phyloP scores from a whole-genome alignment of 768 basidiomycete species.

The Phaffia tasmanica region DNA sequence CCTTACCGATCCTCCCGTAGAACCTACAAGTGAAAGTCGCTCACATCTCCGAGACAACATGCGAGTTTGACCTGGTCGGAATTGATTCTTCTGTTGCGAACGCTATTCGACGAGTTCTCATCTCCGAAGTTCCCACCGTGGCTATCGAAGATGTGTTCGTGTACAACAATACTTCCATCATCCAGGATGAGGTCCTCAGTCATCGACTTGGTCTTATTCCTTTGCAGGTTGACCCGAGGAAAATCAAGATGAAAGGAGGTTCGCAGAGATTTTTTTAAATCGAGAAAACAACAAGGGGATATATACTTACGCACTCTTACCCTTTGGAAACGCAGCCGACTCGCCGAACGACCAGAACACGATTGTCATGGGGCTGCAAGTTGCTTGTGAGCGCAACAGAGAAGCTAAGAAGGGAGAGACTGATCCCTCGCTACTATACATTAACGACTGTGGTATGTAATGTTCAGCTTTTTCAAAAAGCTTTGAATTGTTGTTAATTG shows the following conservation, averaged over 20 bases:
- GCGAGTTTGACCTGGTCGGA: slow-evolving; percentile 91
- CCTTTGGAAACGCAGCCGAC: slow-evolving; percentile 40
- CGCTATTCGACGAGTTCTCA: slow-evolving; percentile 78
- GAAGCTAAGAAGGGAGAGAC: slow-evolving; percentile 48
- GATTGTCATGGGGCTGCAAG: slow-evolving; percentile 66
- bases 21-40: slow-evolving; percentile 62
- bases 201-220: slow-evolving; percentile 89
- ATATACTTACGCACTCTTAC: not conserved
- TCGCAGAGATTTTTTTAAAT: not conserved
- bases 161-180: slow-evolving; percentile 87
- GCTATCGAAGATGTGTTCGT: slow-evolving; percentile 83
- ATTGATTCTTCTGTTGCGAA: slow-evolving; percentile 95
- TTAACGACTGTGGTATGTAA: slow-evolving; percentile 49
- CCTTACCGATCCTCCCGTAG: slow-evolving; percentile 44
- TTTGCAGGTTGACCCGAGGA: slow-evolving; percentile 67
- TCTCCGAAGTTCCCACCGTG: slow-evolving; percentile 88
- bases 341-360: slow-evolving; percentile 79
- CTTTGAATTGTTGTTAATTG: not conserved
- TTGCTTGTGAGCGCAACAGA: slow-evolving; percentile 54
- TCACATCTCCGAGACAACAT: slow-evolving; percentile 64
- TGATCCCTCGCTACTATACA: slow-evolving; percentile 56
- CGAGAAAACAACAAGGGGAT: not conserved
- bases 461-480: not conserved
- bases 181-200: slow-evolving; percentile 85
- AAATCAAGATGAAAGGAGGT: slow-evolving; percentile 43